Conservation (phyloP, 116 monocot species). For the Thalassia testudinum region DNA sequence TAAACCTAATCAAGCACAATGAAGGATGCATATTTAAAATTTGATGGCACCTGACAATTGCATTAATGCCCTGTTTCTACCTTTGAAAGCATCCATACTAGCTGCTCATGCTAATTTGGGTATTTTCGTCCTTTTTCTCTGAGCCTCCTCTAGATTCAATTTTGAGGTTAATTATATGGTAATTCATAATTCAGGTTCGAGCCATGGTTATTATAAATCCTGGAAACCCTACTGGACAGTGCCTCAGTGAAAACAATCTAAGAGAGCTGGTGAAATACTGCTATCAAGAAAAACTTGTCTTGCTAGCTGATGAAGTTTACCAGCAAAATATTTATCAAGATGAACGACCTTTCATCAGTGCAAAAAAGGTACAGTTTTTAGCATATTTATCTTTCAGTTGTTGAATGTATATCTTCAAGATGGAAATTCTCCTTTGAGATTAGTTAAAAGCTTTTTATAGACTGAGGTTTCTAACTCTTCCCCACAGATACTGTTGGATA, state of each 20-base stretch:
- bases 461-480: constrained; percentile 6
- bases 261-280: constrained; percentile 67
- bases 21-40: no score
- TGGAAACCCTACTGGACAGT: constrained; percentile 99
- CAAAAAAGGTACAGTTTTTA: constrained; percentile 88
- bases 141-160: background rate
- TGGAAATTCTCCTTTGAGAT: background rate
- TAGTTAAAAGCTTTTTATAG: no score
- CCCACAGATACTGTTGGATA: constrained; percentile 82
- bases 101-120: no score
- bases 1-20: no score
- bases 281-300: constrained; percentile 61
- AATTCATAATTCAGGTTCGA: constrained; percentile 50
- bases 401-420: no score
- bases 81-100: no score
- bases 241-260: constrained; percentile 69
- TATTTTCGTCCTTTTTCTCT: no score
- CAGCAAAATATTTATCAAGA: constrained; percentile 98
- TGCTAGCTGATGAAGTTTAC: constrained; percentile 99
- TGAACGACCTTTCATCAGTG: constrained; percentile 85
- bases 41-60: no score
- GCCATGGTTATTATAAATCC: constrained; percentile 99
- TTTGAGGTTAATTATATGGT: background rate
- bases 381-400: background rate
- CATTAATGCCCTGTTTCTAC: no score